A percentile compares a stretch with the other conserved stretches of the same genome.
Evolutionary conservation across 805 yeast genomes (phyloP).

Genomic region (Yamadazyma tumulicola): DNA sequence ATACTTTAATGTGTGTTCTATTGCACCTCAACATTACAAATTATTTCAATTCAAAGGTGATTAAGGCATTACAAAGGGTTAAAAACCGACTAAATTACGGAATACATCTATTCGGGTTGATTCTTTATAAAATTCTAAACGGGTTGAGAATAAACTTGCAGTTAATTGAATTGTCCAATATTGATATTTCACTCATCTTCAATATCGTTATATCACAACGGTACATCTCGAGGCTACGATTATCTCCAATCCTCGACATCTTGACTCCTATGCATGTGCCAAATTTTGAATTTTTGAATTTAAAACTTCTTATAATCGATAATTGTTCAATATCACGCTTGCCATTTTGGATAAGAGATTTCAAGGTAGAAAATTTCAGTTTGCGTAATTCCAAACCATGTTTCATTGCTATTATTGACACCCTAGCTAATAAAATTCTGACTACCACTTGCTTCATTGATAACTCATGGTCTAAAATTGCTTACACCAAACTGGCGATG

Average conservation of each 20-base stretch:
- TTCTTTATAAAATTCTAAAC: slow-evolving; percentile 7
- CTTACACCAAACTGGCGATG: slow-evolving; percentile 1
- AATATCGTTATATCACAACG: background rate
- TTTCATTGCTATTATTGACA: slow-evolving; percentile 16
- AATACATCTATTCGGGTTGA: slow-evolving; percentile 4
- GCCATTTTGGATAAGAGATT: slow-evolving; percentile 14
- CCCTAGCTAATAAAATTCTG: slow-evolving; percentile 11
- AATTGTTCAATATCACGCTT: slow-evolving; percentile 15
- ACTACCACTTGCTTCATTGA: slow-evolving; percentile 4
- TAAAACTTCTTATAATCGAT: slow-evolving; percentile 22
- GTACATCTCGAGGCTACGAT: background rate
- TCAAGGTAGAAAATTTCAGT: slow-evolving; percentile 12
- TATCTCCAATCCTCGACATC: background rate
- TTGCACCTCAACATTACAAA: background rate
- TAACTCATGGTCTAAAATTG: background rate
- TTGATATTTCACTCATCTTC: slow-evolving; percentile 4
- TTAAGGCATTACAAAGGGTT: slow-evolving; percentile 2
- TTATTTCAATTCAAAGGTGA: slow-evolving; percentile 1
- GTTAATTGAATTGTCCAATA: slow-evolving; percentile 14
- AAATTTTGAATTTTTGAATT: slow-evolving; percentile 11
- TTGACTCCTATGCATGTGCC: background rate
- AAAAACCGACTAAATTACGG: background rate
- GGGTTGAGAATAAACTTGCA: slow-evolving; percentile 7
- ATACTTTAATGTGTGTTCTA: background rate
- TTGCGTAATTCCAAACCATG: slow-evolving; percentile 11